Percentiles rank a stretch among this genome's conserved stretches.
phyloP scores from a whole-genome alignment of 331 rosid genomes.

The Malus hybrid region DNA sequence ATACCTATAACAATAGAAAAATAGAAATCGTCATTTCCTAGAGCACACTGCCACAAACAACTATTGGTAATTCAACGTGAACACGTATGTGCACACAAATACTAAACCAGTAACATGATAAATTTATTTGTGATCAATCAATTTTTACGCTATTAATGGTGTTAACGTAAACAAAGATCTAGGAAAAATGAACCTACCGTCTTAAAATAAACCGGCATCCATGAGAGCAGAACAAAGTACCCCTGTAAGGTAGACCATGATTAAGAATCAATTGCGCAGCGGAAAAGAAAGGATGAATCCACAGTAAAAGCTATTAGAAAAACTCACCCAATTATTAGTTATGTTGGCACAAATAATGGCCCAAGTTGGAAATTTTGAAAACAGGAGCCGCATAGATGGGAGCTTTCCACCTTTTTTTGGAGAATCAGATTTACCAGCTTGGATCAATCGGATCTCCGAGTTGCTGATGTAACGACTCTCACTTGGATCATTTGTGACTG shows the following conservation, averaged over 20 bases:
- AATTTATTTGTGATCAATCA: background rate
- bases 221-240: conserved; percentile 92
- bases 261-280: background rate
- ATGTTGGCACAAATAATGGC: conserved; percentile 84
- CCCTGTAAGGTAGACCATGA: conserved; percentile 47
- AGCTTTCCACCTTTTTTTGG: conserved; percentile 17
- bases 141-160: background rate
- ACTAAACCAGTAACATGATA: background rate
- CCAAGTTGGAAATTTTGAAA: conserved; percentile 89
- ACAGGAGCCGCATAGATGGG: conserved; percentile 55
- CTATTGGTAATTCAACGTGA: background rate
- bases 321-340: conserved; percentile 86
- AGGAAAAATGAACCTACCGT: conserved; percentile 45
- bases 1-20: conserved; percentile 35
- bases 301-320: conserved; percentile 2
- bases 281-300: background rate
- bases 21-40: background rate
- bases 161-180: background rate
- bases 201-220: conserved; percentile 98
- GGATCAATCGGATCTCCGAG: conserved; percentile 61
- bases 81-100: background rate
- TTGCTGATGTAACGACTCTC: conserved; percentile 46
- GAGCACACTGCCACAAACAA: background rate
- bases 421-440: conserved; percentile 58
- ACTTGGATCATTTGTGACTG: conserved; percentile 60